phyloP scores from a whole-genome alignment of 2,329 filamentous ascomycete genomes.

The Hypoxylon sp. region DNA sequence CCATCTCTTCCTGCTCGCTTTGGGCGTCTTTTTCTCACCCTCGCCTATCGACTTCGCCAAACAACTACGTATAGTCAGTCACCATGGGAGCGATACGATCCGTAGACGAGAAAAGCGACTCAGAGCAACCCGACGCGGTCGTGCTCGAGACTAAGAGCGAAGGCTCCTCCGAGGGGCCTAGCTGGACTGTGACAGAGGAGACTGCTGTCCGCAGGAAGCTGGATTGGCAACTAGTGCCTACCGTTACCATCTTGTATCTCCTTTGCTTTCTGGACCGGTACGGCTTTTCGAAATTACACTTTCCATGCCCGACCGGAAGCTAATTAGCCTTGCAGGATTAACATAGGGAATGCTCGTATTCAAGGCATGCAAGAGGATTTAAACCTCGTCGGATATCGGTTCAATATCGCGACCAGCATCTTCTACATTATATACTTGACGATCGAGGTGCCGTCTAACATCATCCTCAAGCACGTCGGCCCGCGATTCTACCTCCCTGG shows the following conservation, averaged over 20 bases:
- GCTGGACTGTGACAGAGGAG: constrained; percentile 68
- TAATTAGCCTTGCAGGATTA: constrained; percentile 54
- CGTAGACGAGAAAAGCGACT: constrained; percentile 46
- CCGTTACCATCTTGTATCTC: constrained; percentile 68
- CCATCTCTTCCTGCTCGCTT: constrained; percentile 15
- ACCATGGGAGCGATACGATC: constrained; percentile 47
- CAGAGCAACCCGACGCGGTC: constrained; percentile 48
- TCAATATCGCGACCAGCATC: constrained; percentile 71
- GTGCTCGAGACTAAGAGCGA: constrained; percentile 51
- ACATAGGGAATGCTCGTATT: constrained; percentile 70
- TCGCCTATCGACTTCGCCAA: constrained; percentile 25
- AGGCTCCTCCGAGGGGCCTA: constrained; percentile 51
- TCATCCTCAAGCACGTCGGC: constrained; percentile 68
- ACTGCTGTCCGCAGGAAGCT: constrained; percentile 65
- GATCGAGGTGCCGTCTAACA: constrained; percentile 70
- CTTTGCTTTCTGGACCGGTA: constrained; percentile 64
- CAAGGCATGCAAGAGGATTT: constrained; percentile 67
- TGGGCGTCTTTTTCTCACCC: constrained; percentile 22
- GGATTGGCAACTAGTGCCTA: constrained; percentile 66
- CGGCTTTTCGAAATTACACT: not conserved
- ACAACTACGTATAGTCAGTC: constrained; percentile 19
- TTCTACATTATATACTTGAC: constrained; percentile 72
- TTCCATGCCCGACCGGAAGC: not conserved
- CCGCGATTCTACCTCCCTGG: constrained; percentile 68
- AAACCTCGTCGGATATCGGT: constrained; percentile 63